Evolutionary conservation across 257 asterid species (phyloP), one percentile per base, ranked within the genome.

Genomic region (Solanum stenotomum): DNA sequence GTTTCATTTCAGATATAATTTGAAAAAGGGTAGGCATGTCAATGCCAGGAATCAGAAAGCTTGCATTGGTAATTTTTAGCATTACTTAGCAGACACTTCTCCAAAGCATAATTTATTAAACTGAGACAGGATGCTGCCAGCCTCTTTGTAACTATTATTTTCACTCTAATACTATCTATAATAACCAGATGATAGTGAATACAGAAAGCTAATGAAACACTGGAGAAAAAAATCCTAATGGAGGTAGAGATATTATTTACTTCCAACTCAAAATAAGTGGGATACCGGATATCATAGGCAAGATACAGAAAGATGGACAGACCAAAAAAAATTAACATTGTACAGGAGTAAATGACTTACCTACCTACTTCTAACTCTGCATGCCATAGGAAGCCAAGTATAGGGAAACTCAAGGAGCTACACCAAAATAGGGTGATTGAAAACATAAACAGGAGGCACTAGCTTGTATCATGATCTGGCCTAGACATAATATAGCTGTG

Each of bases 391-490:
- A 89, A 78, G 91, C 87, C 86, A 87, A 40, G 65, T 89, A 86
- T 67, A 90, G 87, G 89, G 83, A 89, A 74, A 67, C 88, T 78
- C 74, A 85, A 90, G 90, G 86, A 88, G 70, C 88, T 74, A 78
- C 78, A 84, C 83, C 88, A 61, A 72, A 72, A 68, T 70, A 83
- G 87, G 88, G 88, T 89, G 65, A 67, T 83, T 74, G 74, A 89
- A 74, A 86, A 87, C 63, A 89, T 20, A 88, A 74, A 87, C 46
- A 74, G 90, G 81, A 89, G 85, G 85, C 34, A 79, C 93, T 92
- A 95, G 87, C 92, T 91, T 87, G 93, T 92, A 71, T 89, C 92
- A 40, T 84, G 89, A 90, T 92, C 91, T 75, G 89, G 88, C 89
- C 90, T 92, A 31, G 94, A 86, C 89, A 93, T 91, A 92, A 88